phyloP scores from a whole-genome alignment of 176 grass and related monocot genomes.

The Aegilops umbellulata region DNA sequence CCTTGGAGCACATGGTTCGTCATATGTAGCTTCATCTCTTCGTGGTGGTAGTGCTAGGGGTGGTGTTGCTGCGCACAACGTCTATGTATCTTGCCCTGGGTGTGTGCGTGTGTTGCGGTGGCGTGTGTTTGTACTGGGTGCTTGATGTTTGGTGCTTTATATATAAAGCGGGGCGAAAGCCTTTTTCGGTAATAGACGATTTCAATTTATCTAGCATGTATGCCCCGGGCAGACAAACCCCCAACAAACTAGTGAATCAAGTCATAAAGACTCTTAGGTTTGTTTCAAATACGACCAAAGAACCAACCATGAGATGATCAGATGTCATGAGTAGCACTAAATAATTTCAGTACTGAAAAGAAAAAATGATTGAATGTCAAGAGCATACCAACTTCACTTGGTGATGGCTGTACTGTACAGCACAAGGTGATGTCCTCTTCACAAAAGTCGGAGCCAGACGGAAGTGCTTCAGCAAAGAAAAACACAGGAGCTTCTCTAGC shows the following conservation, averaged over 20 bases:
- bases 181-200: too few relatives aligned
- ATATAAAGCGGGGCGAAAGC: too few relatives aligned
- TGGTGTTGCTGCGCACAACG: too few relatives aligned
- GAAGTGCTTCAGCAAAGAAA: slow-evolving; percentile 31
- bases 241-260: neutral
- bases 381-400: slow-evolving; percentile 14
- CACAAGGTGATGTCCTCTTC: slow-evolving; percentile 26
- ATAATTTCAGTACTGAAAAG: neutral
- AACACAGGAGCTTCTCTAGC: neutral
- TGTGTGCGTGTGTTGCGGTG: too few relatives aligned
- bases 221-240: neutral
- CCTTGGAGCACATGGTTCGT: too few relatives aligned
- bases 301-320: neutral
- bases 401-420: neutral
- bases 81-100: too few relatives aligned
- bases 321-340: neutral
- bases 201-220: too few relatives aligned
- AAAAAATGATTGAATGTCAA: neutral
- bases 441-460: neutral
- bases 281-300: neutral
- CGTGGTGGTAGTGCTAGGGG: too few relatives aligned
- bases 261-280: neutral
- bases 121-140: too few relatives aligned
- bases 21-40: too few relatives aligned
- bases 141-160: too few relatives aligned